Evolutionary conservation across 441 rosid genomes (phyloP).

Genomic region (Erysimum cheiri): DNA sequence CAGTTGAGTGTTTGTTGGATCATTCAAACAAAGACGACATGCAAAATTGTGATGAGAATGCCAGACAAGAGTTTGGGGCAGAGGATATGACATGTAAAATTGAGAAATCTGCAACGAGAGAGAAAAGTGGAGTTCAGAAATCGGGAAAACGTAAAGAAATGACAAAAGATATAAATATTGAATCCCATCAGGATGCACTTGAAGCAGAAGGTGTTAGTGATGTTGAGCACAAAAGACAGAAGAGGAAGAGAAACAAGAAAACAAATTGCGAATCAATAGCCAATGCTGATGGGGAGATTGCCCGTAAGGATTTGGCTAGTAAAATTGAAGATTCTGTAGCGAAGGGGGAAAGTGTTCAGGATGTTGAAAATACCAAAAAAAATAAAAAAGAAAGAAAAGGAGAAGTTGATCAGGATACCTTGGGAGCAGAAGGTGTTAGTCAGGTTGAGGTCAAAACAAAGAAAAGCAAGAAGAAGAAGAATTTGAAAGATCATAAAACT

Average conservation of each 20-base stretch:
- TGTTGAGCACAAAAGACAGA: constrained; percentile 12
- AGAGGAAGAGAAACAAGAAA: constrained; percentile 6
- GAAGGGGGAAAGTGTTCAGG: background rate
- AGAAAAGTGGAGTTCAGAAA: constrained; percentile 20
- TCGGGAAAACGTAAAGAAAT: constrained; percentile 23
- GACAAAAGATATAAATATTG: constrained; percentile 9
- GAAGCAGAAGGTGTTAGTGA: constrained; percentile 27
- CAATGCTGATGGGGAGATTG: constrained; percentile 25
- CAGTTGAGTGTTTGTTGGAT: constrained; percentile 31
- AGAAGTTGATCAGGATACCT: background rate
- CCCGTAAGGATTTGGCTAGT: constrained; percentile 22
- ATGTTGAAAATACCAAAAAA: background rate
- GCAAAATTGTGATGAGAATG: constrained; percentile 1
- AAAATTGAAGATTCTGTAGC: constrained; percentile 23
- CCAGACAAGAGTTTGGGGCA: constrained; percentile 19
- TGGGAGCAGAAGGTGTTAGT: background rate
- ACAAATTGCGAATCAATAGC: constrained; percentile 9
- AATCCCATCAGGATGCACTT: constrained; percentile 15
- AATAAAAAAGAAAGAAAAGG: background rate
- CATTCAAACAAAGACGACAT: constrained; percentile 21
- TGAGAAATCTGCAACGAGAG: constrained; percentile 9
- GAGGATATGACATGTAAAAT: constrained; percentile 19
- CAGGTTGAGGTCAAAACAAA: background rate
- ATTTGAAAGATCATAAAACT: background rate
- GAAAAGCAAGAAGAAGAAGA: constrained; percentile 7